Conservation (phyloP, 1,284 basidiomycete genomes). For the Austroboletus rostrupii region DNA sequence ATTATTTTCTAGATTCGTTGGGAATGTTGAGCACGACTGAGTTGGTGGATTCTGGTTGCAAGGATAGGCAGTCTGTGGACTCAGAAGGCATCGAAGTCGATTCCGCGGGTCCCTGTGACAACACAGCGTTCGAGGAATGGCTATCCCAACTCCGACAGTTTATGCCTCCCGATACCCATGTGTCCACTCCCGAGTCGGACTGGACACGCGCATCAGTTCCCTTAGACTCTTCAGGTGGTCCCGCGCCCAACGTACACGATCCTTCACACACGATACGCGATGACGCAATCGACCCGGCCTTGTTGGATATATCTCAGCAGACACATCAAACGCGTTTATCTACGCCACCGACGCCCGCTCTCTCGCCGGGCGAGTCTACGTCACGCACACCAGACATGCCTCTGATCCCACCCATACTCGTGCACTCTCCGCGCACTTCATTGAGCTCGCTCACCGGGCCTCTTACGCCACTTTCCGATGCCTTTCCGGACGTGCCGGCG, state of each 20-base stretch:
- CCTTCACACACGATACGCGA: slow-evolving; percentile 12
- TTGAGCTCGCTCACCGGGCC: slow-evolving; percentile 35
- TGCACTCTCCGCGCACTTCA: slow-evolving; percentile 35
- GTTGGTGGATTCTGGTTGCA: not conserved
- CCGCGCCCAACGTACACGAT: not conserved
- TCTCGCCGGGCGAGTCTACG: not conserved
- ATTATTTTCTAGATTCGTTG: slow-evolving; percentile 1
- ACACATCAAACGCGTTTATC: slow-evolving; percentile 1
- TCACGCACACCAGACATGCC: slow-evolving; percentile 3
- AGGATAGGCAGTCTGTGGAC: slow-evolving; percentile 8
- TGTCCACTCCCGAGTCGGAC: slow-evolving; percentile 13
- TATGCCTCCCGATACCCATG: slow-evolving; percentile 20
- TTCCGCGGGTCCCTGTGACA: slow-evolving; percentile 26
- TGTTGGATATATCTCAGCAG: slow-evolving; percentile 30
- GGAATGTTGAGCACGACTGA: not conserved
- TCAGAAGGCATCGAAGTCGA: slow-evolving; percentile 2
- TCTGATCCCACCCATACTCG: slow-evolving; percentile 24
- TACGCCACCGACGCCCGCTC: not conserved
- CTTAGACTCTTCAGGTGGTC: not conserved
- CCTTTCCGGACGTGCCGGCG: slow-evolving; percentile 11
- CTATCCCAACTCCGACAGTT: slow-evolving; percentile 45
- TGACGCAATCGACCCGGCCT: slow-evolving; percentile 34
- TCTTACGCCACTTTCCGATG: slow-evolving; percentile 27
- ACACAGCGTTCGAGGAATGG: slow-evolving; percentile 47
- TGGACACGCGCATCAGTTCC: not conserved